Base-by-base conservation (phyloP, 768 basidiomycete species). In the Boletus speciosus region DNA sequence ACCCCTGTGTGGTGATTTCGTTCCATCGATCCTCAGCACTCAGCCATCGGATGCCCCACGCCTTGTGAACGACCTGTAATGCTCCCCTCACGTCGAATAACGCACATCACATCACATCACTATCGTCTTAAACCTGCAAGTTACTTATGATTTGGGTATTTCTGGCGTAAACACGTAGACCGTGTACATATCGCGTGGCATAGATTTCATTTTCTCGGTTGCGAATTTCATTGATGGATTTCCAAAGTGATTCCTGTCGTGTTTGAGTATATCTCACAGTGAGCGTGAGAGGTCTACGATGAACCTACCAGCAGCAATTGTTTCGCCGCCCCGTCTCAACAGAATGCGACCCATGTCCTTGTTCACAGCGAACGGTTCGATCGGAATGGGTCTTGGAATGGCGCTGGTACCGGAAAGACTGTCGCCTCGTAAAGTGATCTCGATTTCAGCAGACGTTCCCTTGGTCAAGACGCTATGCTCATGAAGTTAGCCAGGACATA, bases 271-370 rank as follows among this genome's bases (percentile, higher is more conserved):
- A 14, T 36, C 25, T 47, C 31, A 32, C 31, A 32, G 25, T 4
- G 19, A 43, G 23, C 2, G 19, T 12, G 15, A 19, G 9, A 23
- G 14, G 25, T n/a, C 5, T 23, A 21, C 2, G 4, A 50, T 35
- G 19, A 51, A 51, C 77, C 48, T 60, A 86, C 94, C 95, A 42
- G 95, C 95, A 37, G 86, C 93, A 55, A 99, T 89, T 0, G 97
- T 98, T 74, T 98, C 95, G 1, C 97, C 97, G 31, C 84, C 85
- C 50, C 96, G 76, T 41, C 97, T 77, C 54, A 99, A 76, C 58
- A 99, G 66, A 47, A 99, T 81, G 44, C 97, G 75, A 0, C 97
- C 97, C 97, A 98, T 97, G 51, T 95, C 91, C 71, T 98, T 99
- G 73, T 95, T 98, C 7, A 74, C 73, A 1, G 83, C 71, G 61